Conservation (phyloP, 176 grass and related monocot species). For the Carex parvula region DNA sequence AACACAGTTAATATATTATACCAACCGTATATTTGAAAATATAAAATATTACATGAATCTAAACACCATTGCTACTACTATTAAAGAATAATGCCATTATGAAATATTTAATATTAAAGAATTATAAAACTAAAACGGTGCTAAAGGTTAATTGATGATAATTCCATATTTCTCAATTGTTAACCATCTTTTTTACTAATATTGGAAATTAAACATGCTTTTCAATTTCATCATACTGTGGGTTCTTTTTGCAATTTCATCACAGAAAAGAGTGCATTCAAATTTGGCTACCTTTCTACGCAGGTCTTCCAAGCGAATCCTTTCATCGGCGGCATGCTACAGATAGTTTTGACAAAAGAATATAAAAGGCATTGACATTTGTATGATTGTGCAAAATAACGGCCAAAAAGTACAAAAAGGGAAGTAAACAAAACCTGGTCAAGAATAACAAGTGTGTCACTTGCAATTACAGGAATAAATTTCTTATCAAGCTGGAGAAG, state of each 20-base stretch:
- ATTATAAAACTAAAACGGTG: background rate
- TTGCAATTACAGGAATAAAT: conserved; percentile 89
- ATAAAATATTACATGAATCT: background rate
- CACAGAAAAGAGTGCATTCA: background rate
- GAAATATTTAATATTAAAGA: background rate
- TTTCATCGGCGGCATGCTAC: conserved; percentile 97
- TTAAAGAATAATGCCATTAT: background rate
- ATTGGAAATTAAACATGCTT: background rate
- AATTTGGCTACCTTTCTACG: conserved; percentile 60
- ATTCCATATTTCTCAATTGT: background rate
- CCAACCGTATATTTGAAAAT: background rate
- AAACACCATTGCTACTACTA: background rate
- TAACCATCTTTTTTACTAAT: background rate
- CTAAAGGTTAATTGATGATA: background rate
- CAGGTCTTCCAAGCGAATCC: conserved; percentile 89
- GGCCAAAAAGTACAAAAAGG: conserved; percentile 6
- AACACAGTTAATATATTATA: background rate
- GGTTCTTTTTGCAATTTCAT: background rate
- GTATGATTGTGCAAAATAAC: background rate
- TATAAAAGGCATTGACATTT: background rate
- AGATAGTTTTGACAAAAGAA: conserved; percentile 29
- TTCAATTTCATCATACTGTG: background rate
- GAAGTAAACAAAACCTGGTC: conserved; percentile 49
- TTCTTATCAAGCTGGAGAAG: conserved; percentile 92
- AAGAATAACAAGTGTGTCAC: conserved; percentile 66